These are phyloP conservation scores for Vachellia collinsii DNA, from an alignment of 306 rosid genomes.

Conservation along the genomic window DNA sequence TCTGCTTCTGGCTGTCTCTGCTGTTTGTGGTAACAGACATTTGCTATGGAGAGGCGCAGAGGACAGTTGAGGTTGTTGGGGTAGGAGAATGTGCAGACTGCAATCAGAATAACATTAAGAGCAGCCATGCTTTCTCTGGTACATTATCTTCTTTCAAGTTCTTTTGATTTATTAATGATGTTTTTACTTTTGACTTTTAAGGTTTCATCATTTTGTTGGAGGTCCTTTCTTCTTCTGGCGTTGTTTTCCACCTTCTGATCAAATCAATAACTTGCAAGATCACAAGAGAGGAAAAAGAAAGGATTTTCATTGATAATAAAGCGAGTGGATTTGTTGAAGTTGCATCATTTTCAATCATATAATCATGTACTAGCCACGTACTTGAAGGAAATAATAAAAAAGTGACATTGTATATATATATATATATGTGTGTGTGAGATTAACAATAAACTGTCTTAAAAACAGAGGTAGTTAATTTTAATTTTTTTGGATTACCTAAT, in stretches of 20 bases:
- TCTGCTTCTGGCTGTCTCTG: conserved; percentile 59
- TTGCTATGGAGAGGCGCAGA: conserved; percentile 59
- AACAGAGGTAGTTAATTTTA: no score
- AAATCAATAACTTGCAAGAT: not conserved
- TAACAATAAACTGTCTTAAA: not conserved
- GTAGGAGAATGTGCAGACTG: conserved; percentile 85
- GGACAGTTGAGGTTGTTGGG: conserved; percentile 75
- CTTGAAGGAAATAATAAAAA: not conserved
- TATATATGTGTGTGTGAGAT: no score
- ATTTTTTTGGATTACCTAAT: no score
- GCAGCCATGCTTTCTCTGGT: conserved; percentile 78
- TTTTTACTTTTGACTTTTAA: not conserved
- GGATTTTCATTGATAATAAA: not conserved
- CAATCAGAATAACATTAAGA: conserved; percentile 56
- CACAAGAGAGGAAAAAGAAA: not conserved
- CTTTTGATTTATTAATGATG: not conserved
- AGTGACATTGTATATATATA: not conserved
- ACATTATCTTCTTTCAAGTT: conserved; percentile 8
- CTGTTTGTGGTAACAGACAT: conserved; percentile 46
- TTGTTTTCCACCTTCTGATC: not conserved
- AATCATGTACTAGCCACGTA: not conserved
- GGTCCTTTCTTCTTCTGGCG: not conserved
- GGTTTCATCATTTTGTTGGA: not conserved
- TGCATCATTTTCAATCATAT: not conserved
- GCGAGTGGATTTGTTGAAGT: not conserved